Conservation (phyloP, 176 grass and related monocot species). For the Alopecurus myosuroides region DNA sequence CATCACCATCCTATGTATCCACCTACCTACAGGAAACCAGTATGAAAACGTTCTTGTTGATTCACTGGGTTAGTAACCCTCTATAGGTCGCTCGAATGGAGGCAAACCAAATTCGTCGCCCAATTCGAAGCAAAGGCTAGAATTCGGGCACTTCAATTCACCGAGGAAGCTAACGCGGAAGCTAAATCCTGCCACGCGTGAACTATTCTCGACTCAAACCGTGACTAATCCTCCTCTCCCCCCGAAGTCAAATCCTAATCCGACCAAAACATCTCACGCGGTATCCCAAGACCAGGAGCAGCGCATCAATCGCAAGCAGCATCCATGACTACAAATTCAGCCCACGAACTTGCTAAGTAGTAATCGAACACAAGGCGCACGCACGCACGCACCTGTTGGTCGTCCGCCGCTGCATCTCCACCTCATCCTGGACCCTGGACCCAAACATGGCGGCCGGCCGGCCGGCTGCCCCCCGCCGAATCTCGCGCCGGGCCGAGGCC, state of each 20-base stretch:
- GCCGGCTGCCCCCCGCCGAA: background rate
- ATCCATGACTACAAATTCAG: background rate
- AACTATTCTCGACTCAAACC: background rate
- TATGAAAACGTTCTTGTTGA: background rate
- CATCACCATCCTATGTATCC: background rate
- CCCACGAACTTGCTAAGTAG: background rate
- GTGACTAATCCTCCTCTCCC: background rate
- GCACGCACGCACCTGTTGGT: slow-evolving; percentile 36
- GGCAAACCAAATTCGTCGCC: background rate
- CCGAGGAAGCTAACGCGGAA: background rate
- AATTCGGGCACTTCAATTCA: background rate
- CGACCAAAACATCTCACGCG: background rate
- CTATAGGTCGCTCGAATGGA: background rate
- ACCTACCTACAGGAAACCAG: background rate
- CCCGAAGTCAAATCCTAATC: slow-evolving; percentile 13
- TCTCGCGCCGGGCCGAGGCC: slow-evolving; percentile 5
- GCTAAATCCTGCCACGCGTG: background rate
- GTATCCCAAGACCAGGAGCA: background rate
- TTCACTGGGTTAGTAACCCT: background rate
- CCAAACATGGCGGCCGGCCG: slow-evolving; percentile 47
- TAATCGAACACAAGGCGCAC: background rate
- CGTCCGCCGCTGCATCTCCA: slow-evolving; percentile 78
- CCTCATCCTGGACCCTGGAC: slow-evolving; percentile 63
- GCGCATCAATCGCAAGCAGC: background rate
- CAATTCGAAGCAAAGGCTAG: background rate